Percentiles rank a stretch among this genome's conserved stretches.
Conservation (phyloP, 805 yeast species). For the Pichia rugopelliculosa region DNA sequence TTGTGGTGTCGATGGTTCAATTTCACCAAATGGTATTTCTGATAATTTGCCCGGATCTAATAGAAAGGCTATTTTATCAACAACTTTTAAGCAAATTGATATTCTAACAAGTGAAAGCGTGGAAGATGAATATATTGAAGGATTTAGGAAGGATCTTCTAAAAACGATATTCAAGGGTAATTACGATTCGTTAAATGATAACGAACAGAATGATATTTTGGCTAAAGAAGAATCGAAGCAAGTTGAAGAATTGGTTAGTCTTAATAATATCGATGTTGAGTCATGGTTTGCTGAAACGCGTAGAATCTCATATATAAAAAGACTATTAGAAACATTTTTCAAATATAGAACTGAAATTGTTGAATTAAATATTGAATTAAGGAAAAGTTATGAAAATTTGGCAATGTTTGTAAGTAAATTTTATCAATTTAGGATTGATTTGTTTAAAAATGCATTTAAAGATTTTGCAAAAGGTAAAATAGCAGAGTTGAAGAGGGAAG, state of each 20-base stretch:
- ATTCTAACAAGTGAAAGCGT: slow-evolving; percentile 1
- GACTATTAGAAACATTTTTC: slow-evolving; percentile 32
- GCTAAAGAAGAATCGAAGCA: background rate
- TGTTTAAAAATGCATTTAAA: slow-evolving; percentile 33
- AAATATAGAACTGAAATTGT: slow-evolving; percentile 37
- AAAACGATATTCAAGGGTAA: background rate
- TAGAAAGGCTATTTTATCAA: background rate
- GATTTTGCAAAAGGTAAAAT: slow-evolving; percentile 25
- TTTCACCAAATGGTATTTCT: background rate
- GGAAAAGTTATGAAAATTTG: slow-evolving; percentile 47
- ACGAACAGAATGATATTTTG: background rate
- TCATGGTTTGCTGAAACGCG: slow-evolving; percentile 43
- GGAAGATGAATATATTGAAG: background rate
- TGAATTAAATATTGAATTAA: slow-evolving; percentile 40
- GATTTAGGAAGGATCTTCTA: slow-evolving; percentile 3
- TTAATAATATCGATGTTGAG: slow-evolving; percentile 2
- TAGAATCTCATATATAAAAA: slow-evolving; percentile 39
- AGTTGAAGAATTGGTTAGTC: slow-evolving; percentile 1
- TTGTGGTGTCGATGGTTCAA: slow-evolving; percentile 8
- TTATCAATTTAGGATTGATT: slow-evolving; percentile 40
- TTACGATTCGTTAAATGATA: background rate
- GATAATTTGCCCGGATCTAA: background rate
- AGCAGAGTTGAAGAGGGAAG: slow-evolving; percentile 16
- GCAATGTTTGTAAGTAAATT: slow-evolving; percentile 60
- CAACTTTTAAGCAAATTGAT: slow-evolving; percentile 9